These are phyloP conservation scores for Alternaria angustiovoidea DNA, from an alignment of 2,329 filamentous ascomycete species.

Conservation along the genomic window DNA sequence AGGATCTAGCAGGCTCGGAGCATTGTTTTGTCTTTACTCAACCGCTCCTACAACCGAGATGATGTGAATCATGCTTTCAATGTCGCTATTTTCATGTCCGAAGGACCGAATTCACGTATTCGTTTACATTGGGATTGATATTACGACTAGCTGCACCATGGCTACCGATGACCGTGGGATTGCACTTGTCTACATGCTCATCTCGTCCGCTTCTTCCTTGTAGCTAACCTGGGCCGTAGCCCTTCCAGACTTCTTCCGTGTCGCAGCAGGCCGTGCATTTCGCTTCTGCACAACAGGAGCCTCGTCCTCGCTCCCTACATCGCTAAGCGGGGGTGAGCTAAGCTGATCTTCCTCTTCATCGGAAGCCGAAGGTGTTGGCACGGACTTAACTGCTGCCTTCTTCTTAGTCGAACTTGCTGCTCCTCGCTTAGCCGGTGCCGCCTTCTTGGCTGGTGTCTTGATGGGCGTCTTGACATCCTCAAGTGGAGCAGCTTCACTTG, in stretches of 20 bases:
- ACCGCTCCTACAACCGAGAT: neutral
- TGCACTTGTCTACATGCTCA: slow-evolving; percentile 28
- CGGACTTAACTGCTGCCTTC: slow-evolving; percentile 47
- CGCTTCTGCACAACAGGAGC: slow-evolving; percentile 34
- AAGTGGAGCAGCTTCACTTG: slow-evolving; percentile 39
- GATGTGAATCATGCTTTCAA: neutral
- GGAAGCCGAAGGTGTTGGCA: slow-evolving; percentile 54
- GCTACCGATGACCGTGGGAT: neutral
- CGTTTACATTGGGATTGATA: neutral
- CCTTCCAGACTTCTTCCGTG: slow-evolving; percentile 40
- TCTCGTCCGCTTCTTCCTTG: slow-evolving; percentile 45
- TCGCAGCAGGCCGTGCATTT: slow-evolving; percentile 31
- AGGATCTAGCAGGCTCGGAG: slow-evolving; percentile 25
- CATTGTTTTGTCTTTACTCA: slow-evolving; percentile 13
- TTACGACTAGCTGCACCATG: neutral
- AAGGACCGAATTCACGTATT: slow-evolving; percentile 7
- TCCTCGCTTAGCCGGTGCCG: slow-evolving; percentile 29
- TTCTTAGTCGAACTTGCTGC: slow-evolving; percentile 46
- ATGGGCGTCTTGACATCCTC: slow-evolving; percentile 47
- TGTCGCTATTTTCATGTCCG: slow-evolving; percentile 3
- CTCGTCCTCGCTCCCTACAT: slow-evolving; percentile 46
- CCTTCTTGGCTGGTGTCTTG: slow-evolving; percentile 51
- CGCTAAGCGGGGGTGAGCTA: slow-evolving; percentile 51
- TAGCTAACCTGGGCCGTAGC: slow-evolving; percentile 40
- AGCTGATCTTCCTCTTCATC: slow-evolving; percentile 47